These are phyloP conservation scores for Penicillium digitatum DNA, from an alignment of 2,329 filamentous ascomycete genomes.

Conservation along the genomic window DNA sequence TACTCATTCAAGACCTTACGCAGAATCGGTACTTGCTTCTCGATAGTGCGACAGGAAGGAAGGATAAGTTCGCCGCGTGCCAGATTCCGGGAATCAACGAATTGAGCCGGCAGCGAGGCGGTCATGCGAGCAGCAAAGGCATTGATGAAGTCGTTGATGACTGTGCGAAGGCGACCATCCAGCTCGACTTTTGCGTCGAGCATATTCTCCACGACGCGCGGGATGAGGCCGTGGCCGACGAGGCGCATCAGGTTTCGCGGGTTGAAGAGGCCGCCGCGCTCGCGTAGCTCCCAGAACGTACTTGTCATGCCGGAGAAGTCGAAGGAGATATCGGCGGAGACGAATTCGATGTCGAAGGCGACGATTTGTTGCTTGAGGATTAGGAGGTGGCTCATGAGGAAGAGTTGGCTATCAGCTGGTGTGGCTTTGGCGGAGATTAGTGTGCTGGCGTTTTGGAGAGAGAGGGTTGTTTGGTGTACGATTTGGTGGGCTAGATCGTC, in stretches of 20 bases:
- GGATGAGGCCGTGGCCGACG: slow-evolving; percentile 56
- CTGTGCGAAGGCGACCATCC: slow-evolving; percentile 58
- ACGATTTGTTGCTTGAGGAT: slow-evolving; percentile 94
- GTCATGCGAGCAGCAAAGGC: slow-evolving; percentile 57
- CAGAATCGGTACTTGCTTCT: slow-evolving; percentile 56
- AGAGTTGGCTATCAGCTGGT: slow-evolving; percentile 75
- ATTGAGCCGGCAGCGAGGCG: slow-evolving; percentile 41
- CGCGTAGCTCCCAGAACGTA: slow-evolving; percentile 65
- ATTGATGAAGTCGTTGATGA: slow-evolving; percentile 64
- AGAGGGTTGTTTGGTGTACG: slow-evolving; percentile 82
- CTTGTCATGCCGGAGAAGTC: slow-evolving; percentile 63
- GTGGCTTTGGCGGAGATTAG: slow-evolving; percentile 61
- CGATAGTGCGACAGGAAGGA: slow-evolving; percentile 52
- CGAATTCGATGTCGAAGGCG: slow-evolving; percentile 85
- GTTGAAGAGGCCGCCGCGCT: slow-evolving; percentile 63
- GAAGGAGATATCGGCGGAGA: slow-evolving; percentile 61
- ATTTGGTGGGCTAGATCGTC: slow-evolving; percentile 74
- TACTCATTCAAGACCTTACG: slow-evolving; percentile 58
- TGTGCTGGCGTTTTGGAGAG: slow-evolving; percentile 71
- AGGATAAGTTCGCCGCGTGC: slow-evolving; percentile 42
- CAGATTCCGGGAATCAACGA: slow-evolving; percentile 37
- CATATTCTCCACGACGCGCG: slow-evolving; percentile 67
- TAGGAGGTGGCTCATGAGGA: slow-evolving; percentile 90
- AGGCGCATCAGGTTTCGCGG: slow-evolving; percentile 59
- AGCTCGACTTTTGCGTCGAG: slow-evolving; percentile 66